A percentile compares a stretch with the other conserved stretches of the same genome.
These are phyloP conservation scores for Saraca asoca DNA, from an alignment of 331 rosid species.

Conservation along the genomic window DNA sequence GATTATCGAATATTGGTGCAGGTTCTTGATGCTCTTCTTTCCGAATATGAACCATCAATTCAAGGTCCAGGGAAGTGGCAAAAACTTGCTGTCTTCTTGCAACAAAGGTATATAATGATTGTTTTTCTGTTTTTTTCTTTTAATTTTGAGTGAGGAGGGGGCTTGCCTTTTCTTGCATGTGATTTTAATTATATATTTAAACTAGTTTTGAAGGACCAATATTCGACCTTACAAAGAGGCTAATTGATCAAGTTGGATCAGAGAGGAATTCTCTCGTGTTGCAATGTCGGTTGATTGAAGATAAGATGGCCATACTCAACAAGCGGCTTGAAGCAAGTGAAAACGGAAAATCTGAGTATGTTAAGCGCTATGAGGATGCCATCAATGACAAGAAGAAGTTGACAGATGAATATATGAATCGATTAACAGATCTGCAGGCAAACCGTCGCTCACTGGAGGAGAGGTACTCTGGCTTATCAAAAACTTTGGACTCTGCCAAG, in stretches of 20 bases:
- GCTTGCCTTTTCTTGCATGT: not conserved
- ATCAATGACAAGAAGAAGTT: conserved; percentile 77
- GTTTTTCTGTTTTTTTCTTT: not conserved
- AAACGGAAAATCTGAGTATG: conserved; percentile 71
- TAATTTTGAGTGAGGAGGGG: not conserved
- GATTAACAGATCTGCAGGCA: conserved; percentile 75
- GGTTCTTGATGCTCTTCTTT: conserved; percentile 88
- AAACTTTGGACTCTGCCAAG: conserved; percentile 69
- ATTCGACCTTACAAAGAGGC: conserved; percentile 69
- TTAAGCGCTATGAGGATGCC: conserved; percentile 84
- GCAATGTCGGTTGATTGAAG: conserved; percentile 73
- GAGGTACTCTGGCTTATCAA: conserved; percentile 63
- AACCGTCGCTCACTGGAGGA: conserved; percentile 70
- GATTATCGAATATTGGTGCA: conserved; percentile 30
- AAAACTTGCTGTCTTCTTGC: conserved; percentile 70
- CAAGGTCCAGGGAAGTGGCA: conserved; percentile 97
- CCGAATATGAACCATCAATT: conserved; percentile 71
- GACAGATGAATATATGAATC: conserved; percentile 81
- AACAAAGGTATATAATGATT: conserved; percentile 61
- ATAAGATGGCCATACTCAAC: conserved; percentile 61
- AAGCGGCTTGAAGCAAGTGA: conserved; percentile 84
- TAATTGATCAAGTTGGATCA: conserved; percentile 76
- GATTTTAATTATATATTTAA: conserved; percentile 6
- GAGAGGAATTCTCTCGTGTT: conserved; percentile 68
- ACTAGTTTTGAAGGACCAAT: conserved; percentile 89